phyloP scores from a whole-genome alignment of 2,329 filamentous ascomycete genomes.

The Penicillium sp. region DNA sequence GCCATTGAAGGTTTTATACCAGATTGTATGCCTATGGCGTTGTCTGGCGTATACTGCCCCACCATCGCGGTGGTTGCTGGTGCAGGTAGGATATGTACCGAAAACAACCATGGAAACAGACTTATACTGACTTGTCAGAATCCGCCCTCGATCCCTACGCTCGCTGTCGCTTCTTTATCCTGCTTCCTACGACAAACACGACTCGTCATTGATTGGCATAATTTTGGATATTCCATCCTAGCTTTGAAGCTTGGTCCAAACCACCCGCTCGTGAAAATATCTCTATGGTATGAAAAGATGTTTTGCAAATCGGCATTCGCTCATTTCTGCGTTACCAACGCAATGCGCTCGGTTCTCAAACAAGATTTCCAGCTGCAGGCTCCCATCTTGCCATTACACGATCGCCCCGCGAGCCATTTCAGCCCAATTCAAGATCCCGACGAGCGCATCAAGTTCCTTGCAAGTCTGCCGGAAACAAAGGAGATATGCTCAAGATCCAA shows the following conservation, averaged over 20 bases:
- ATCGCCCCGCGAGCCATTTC: conserved; percentile 82
- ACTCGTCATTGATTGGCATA: conserved; percentile 96
- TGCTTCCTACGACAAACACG: conserved; percentile 76
- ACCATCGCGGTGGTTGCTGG: conserved; percentile 81
- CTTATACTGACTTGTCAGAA: conserved; percentile 58
- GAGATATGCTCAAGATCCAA: conserved; percentile 58
- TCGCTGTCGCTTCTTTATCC: conserved; percentile 71
- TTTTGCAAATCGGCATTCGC: conserved; percentile 69
- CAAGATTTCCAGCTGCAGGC: conserved; percentile 65
- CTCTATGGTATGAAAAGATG: conserved; percentile 73
- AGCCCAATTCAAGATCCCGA: conserved; percentile 61
- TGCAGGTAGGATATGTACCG: conserved; percentile 59
- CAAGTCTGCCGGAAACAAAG: conserved; percentile 64
- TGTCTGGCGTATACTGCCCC: conserved; percentile 72
- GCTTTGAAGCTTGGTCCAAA: conserved; percentile 61
- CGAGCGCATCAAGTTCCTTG: conserved; percentile 62
- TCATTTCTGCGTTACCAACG: conserved; percentile 85
- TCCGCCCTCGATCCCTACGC: conserved; percentile 89
- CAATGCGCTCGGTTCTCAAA: conserved; percentile 76
- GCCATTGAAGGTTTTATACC: conserved; percentile 83
- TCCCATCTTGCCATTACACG: conserved; percentile 73
- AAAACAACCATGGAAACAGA: neutral
- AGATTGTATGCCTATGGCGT: conserved; percentile 69
- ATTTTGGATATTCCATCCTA: conserved; percentile 95
- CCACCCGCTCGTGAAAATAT: conserved; percentile 76